Percentiles rank a stretch among this genome's conserved stretches.
phyloP scores from a whole-genome alignment of 139 green algal species.

The Chlorella sp. region DNA sequence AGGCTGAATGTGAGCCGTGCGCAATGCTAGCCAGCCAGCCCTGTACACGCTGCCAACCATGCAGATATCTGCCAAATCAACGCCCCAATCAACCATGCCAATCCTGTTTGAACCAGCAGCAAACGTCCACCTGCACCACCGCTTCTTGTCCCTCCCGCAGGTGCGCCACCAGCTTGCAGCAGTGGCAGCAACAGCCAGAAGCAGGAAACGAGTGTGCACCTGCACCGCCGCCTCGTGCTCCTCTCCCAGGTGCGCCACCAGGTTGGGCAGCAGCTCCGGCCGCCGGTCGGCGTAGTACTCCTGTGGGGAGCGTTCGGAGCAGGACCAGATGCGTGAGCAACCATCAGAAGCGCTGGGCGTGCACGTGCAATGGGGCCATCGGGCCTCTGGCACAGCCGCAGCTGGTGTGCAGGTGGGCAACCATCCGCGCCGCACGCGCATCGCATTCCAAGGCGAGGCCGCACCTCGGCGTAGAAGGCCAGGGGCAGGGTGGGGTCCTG shows the following conservation, averaged over 20 bases:
- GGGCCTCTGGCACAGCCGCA: not conserved
- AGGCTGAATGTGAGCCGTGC: not conserved
- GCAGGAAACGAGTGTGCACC: no score
- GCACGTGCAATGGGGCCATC: not conserved
- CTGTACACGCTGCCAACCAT: no score
- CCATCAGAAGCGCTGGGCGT: no score
- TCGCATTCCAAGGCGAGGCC: not conserved
- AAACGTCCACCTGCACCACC: not conserved
- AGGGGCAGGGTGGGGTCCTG: no score
- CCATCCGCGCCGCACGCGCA: not conserved
- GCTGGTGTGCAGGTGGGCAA: not conserved
- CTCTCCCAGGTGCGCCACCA: not conserved
- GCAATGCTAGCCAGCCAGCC: not conserved
- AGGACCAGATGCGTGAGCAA: no score
- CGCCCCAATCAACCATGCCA: no score
- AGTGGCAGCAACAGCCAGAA: no score
- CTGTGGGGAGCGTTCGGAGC: not conserved
- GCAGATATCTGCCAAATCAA: no score
- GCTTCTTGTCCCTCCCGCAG: not conserved
- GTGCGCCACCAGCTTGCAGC: no score
- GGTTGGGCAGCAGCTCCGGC: conserved; percentile 1
- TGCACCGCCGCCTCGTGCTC: not conserved
- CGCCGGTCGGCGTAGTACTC: not conserved
- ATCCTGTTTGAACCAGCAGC: not conserved
- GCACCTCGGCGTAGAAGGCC: no score